Evolutionary conservation across 768 basidiomycete species (phyloP).

Genomic region (Rhizopogon vesiculosus): DNA sequence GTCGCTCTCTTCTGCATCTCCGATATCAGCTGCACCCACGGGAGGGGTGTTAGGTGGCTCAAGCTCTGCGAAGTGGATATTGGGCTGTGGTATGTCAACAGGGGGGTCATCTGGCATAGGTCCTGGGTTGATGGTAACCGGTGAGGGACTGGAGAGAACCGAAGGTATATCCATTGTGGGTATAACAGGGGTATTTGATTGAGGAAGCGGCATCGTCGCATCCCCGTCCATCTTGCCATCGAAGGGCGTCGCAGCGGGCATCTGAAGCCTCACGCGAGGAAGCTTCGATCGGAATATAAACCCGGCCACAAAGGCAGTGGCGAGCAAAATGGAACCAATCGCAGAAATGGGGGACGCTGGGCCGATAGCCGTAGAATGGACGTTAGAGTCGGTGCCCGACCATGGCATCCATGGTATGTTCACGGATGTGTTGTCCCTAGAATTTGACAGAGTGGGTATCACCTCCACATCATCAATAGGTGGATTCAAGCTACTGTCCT

Average conservation of each 20-base stretch:
- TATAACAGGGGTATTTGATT: neutral
- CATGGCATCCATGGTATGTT: conserved; percentile 11
- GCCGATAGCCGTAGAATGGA: conserved; percentile 3
- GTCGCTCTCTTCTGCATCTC: conserved; percentile 55
- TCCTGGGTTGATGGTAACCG: neutral
- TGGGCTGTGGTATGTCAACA: neutral
- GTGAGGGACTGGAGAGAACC: neutral
- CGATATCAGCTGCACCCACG: conserved; percentile 20
- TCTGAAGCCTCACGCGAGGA: conserved; percentile 7
- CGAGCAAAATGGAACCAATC: conserved; percentile 20
- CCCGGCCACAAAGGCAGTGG: conserved; percentile 15
- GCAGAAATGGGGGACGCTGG: conserved; percentile 11
- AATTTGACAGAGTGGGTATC: conserved; percentile 13
- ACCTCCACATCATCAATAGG: conserved; percentile 11
- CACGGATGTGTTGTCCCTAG: conserved; percentile 9
- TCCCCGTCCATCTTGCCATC: neutral
- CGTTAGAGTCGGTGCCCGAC: neutral
- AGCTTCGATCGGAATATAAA: conserved; percentile 22
- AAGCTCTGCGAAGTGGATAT: conserved; percentile 5
- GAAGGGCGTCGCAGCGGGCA: conserved; percentile 1
- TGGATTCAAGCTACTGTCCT: conserved; percentile 3
- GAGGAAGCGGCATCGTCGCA: neutral
- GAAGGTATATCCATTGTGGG: neutral
- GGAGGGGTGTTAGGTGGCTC: conserved; percentile 7
- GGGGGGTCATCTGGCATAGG: conserved; percentile 1